These are phyloP conservation scores for Neostapfia colusana DNA, from an alignment of 176 grass and related monocot species.

Conservation along the genomic window DNA sequence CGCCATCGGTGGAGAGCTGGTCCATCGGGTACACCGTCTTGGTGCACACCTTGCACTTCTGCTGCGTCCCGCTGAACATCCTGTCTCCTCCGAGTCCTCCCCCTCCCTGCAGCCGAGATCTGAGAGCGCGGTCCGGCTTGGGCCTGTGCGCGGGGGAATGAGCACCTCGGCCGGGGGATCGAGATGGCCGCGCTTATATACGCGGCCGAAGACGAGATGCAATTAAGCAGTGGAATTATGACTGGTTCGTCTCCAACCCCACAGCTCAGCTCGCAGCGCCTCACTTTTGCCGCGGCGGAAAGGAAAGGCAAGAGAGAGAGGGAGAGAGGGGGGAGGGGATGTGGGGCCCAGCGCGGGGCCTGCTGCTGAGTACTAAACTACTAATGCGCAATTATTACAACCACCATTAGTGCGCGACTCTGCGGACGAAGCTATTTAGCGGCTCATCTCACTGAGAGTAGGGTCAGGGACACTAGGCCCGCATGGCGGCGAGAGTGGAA, in stretches of 20 bases:
- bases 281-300: constrained; percentile 53
- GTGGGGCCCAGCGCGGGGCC: neutral
- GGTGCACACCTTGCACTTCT: constrained; percentile 82
- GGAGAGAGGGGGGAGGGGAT: neutral
- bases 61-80: constrained; percentile 72
- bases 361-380: constrained; percentile 19
- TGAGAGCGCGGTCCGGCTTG: constrained; percentile 23
- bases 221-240: constrained; percentile 42
- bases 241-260: constrained; percentile 25
- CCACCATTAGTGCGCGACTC: constrained; percentile 12
- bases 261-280: constrained; percentile 14
- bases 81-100: neutral
- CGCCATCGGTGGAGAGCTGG: constrained; percentile 73
- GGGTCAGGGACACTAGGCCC: neutral
- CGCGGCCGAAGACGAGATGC: neutral
- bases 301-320: neutral
- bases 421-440: neutral
- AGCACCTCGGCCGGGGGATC: neutral
- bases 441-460: neutral
- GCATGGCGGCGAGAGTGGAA: neutral
- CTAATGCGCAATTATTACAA: constrained; percentile 28
- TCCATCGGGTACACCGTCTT: constrained; percentile 98
- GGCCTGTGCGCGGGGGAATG: constrained; percentile 8
- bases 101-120: constrained; percentile 30
- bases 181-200: constrained; percentile 41